Evolutionary conservation across 495 filamentous ascomycete species (phyloP), one percentile per base, ranked within the genome.

Genomic region (Pseudevernia furfuracea): DNA sequence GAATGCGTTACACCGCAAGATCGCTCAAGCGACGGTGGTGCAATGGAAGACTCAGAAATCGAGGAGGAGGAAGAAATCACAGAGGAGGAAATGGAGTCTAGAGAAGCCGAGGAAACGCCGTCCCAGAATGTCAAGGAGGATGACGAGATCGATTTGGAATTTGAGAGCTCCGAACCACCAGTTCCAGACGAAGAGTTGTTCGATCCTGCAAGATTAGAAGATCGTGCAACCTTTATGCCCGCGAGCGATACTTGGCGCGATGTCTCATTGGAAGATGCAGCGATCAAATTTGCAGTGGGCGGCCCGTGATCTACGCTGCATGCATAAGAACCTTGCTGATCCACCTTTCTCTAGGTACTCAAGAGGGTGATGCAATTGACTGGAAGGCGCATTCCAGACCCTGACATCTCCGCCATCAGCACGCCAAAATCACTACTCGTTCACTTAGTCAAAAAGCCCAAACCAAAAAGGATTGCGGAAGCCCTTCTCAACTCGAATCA

Each of bases 341-440:
- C 48, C 39, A 66, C 43, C 37, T 52, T 58, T 62, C 64, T 58
- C 43, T 32, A 93, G 90, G 79, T 90, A 66, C 73, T 88, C 63
- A 94, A 93, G 77, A 85, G 91, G 48, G 76, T 90, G 58, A 82
- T 87, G 71, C 87, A 91, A 71, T 78, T 97, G 60, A 91, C 85
- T 37, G 90, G 90, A 60, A 82, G 85, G 53, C 82, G 81, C 36
- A 77, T 96, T 68, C 79, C 86, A 39, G 94, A 97, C 75, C 77
- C 82, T 60, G 77, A 78, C 57, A 81, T 91, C 61, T 70, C 76
- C 37, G 70, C 72, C 61, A 74, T 85, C 58, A 72, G 71, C 44
- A 88, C 82, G 39, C 75, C 87, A 23, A 74, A 75, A 55, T 71
- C 80, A n/a, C 73, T 90, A 53, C 72, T 88, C n/a, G 70, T 75